Evolutionary conservation across 176 grass and related monocot genomes (phyloP), one percentile per base, ranked within the genome.

Genomic region (Eleusine indica): DNA sequence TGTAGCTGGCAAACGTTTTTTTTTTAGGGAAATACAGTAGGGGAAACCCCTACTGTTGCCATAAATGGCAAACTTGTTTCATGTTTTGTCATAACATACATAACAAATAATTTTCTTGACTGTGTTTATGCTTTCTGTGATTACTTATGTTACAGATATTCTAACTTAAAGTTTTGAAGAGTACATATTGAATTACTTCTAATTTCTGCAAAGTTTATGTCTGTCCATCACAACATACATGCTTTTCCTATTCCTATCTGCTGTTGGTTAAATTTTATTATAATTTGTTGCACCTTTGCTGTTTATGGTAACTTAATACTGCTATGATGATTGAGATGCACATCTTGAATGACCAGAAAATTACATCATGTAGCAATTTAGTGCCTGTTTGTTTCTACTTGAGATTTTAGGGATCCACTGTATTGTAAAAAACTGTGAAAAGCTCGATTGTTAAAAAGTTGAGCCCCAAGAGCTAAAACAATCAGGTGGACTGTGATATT

Each of bases 181-280:
- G 40, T 57, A 4, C 47, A 68, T 6, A 25, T 25, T 17, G 32
- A 54, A 68, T 39, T 38, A 9, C 17, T 80, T 54, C 11, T 51
- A 71, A 76, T 54, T 48, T 44, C 4, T 13, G 16, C 2, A 46
- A 66, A 51, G 9, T 56, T 3, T 54, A 80, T 29, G 56, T 65
- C 58, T 51, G 4, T 16, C 7, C 46, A 58, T 48, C 19, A 75
- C 6, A 10, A 30, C 16, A 76, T 7, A 14, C 48, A 6, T 11
- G 1, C 17, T 40, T 68, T 57, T 25, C 5, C 19, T 48, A 43
- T 46, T 46, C 68, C 9, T 30, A 37, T 40, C 71, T 21, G 4
- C 18, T 40, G 6, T 18, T 81, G 1, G 37, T 81, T 57, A 79
- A 78, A 79, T 67, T 30, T 30, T 9, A 58, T 81, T 15, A 51